Evolutionary conservation across 2,329 filamentous ascomycete genomes (phyloP).

Genomic region (Shiraia bambusicola): DNA sequence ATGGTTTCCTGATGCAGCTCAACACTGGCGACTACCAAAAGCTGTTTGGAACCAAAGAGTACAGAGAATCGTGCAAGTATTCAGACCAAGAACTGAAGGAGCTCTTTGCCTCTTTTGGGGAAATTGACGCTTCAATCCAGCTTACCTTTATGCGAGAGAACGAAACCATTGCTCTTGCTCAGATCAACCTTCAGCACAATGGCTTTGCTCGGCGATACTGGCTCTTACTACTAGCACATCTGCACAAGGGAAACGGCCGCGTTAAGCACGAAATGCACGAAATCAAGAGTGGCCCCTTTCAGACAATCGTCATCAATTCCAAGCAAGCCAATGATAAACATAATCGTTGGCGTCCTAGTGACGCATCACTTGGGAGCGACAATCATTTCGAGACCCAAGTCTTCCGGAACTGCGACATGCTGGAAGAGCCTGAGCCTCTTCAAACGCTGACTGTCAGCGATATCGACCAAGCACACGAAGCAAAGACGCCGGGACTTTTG

Average conservation of each 20-base stretch:
- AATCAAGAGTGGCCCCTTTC: conserved; percentile 5
- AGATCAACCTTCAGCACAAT: conserved; percentile 6
- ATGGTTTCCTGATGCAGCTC: too few species aligned
- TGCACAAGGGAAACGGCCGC: conserved; percentile 6
- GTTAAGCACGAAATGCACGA: conserved; percentile 6
- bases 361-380: conserved; percentile 5
- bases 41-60: too few species aligned
- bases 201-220: conserved; percentile 5
- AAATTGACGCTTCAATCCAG: conserved; percentile 7
- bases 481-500: too few species aligned
- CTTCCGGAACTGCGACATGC: conserved; percentile 5
- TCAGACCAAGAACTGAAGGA: too few species aligned
- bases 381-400: conserved; percentile 8
- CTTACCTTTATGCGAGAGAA: conserved; percentile 2
- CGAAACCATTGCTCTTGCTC: conserved; percentile 4
- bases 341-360: conserved; percentile 1
- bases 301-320: conserved; percentile 4
- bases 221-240: conserved; percentile 1
- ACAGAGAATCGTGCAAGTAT: too few species aligned
- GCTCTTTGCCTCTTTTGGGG: background rate
- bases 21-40: too few species aligned
- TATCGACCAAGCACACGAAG: too few species aligned
- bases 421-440: conserved; percentile 3
- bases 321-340: conserved; percentile 9
- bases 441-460: background rate